Base-by-base conservation (phyloP, 2,329 filamentous ascomycete genomes). In the Alternaria hordeiaustralica region DNA sequence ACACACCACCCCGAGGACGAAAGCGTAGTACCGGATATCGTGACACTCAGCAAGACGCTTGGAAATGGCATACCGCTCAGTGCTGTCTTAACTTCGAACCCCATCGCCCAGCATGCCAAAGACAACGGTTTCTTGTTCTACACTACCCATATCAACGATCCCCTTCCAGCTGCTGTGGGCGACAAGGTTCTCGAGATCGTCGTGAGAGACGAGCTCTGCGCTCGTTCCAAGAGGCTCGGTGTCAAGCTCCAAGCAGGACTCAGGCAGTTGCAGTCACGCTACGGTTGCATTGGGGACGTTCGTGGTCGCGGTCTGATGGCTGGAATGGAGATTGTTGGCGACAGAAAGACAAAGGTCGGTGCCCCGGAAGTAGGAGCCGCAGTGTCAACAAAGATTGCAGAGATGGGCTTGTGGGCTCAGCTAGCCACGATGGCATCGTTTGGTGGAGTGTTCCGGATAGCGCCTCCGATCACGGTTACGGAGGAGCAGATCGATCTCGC, bases 61-160 rank as follows among this genome's bases (percentile, higher is more conserved):
- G 88, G 87, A 0, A 87, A 87, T 69, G 87, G 88, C 0, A 77
- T 90, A 0, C 87, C 88, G 1, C 79, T 90, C 4, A 84, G 83
- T 53, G 84, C 88, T 0, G 86, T 90, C 1, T 80, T 87, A 3
- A 89, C 88, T 0, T 87, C 83, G 46, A 79, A 82, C 5, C 80
- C 83, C 30, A 87, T 90, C 49, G 87, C 84, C 45, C 74, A 77
- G 4, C 81, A 81, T 2, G 85, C 83, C 30, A 75, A 77, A 11
- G 83, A 87, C 18, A 79, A 80, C 4, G 84, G 82, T 26, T 90
- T 84, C 67, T 79, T 86, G 18, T 89, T 87, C 71, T 85, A 87
- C 66, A 90, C 87, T 0, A 90, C 88, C 0, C 88, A 90, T 67
- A 77, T 89, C 53, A 89, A 90, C 66, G 88, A 90, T 65, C 87